These are phyloP conservation scores for Cylindrotheca closterium DNA, from an alignment of 108 stramenopile genomes.

Conservation along the genomic window DNA sequence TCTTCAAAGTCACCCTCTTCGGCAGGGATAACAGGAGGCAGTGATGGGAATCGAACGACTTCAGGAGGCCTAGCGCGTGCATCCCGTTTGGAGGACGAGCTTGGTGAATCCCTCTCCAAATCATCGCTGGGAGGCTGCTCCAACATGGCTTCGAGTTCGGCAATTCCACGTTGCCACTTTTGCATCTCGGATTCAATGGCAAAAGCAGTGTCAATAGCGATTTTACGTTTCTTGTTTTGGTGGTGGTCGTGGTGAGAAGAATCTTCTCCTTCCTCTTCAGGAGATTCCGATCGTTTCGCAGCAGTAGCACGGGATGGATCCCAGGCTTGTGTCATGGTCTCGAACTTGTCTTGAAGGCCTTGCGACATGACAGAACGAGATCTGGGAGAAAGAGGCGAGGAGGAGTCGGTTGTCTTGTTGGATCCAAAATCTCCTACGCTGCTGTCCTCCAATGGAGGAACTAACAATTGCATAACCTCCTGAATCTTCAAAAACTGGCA, in stretches of 20 bases:
- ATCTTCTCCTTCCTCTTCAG: constrained; percentile 3
- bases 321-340: constrained; percentile 28
- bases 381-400: neutral
- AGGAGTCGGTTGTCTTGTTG: constrained; percentile 5
- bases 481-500: too few relatives aligned
- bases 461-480: constrained; percentile 17
- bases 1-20: constrained; percentile 20
- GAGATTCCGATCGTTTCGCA: neutral
- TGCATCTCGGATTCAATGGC: constrained; percentile 37
- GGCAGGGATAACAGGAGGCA: constrained; percentile 24
- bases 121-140: constrained; percentile 9
- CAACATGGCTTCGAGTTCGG: constrained; percentile 44
- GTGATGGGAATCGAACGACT: constrained; percentile 24
- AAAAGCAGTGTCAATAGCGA: constrained; percentile 39
- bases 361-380: constrained; percentile 16
- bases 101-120: too few relatives aligned
- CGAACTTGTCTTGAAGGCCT: constrained; percentile 34
- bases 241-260: neutral
- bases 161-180: constrained; percentile 34
- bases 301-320: constrained; percentile 1
- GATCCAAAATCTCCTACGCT: neutral
- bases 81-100: neutral
- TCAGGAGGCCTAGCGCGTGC: constrained; percentile 3
- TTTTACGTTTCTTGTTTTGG: constrained; percentile 20
- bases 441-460: constrained; percentile 18